These are phyloP conservation scores for Metschnikowia borealis DNA, from an alignment of 805 yeast species.

Conservation along the genomic window DNA sequence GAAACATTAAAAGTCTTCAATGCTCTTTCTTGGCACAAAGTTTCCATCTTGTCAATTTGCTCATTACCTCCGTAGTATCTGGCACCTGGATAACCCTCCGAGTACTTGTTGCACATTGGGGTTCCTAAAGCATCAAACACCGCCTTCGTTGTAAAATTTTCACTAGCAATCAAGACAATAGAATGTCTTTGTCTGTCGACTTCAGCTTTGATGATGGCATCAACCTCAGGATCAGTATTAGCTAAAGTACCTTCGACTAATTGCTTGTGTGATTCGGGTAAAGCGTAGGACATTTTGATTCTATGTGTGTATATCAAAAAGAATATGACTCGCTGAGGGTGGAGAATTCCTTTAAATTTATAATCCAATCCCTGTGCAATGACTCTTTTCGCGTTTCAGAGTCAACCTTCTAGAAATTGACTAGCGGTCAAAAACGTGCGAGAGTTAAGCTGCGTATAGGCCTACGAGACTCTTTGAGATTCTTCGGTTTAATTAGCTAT, in stretches of 20 bases:
- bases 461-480: background rate
- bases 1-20: conserved; percentile 79
- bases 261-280: conserved; percentile 45
- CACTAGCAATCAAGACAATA: conserved; percentile 91
- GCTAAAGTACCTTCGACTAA: conserved; percentile 60
- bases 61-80: conserved; percentile 99
- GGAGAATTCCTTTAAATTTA: background rate
- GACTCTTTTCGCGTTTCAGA: conserved; percentile 11
- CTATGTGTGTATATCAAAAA: background rate
- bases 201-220: conserved; percentile 70
- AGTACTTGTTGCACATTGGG: conserved; percentile 97
- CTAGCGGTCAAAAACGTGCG: background rate
- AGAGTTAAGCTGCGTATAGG: background rate
- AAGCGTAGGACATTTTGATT: conserved; percentile 41
- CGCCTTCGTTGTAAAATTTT: conserved; percentile 93
- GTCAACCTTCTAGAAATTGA: background rate
- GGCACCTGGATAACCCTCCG: conserved; percentile 99
- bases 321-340: background rate
- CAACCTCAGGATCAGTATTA: conserved; percentile 77
- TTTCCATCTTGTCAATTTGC: conserved; percentile 90
- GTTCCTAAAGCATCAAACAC: conserved; percentile 96
- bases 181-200: conserved; percentile 90
- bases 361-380: conserved; percentile 7
- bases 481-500: background rate
- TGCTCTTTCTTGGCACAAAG: conserved; percentile 91